These are phyloP conservation scores for Termitomyces sp. DNA, from an alignment of 1,284 basidiomycete genomes.

Conservation along the genomic window DNA sequence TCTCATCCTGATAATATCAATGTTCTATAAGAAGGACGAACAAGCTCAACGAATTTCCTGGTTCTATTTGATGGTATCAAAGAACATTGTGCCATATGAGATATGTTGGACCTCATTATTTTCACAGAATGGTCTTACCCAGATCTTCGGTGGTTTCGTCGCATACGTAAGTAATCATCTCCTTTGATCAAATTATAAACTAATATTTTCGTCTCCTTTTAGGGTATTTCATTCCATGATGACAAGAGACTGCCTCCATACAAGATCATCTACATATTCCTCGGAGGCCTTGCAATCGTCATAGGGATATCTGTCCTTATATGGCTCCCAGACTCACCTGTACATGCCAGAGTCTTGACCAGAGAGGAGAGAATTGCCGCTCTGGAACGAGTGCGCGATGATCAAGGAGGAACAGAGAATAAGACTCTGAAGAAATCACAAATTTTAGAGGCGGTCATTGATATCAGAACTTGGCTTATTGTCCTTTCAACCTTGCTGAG, in stretches of 20 bases:
- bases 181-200: background rate
- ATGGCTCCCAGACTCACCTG: conserved; percentile 64
- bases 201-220: background rate
- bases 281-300: conserved; percentile 57
- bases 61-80: conserved; percentile 62
- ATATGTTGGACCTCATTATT: background rate
- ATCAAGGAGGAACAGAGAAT: conserved; percentile 61
- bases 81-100: background rate
- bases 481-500: conserved; percentile 54
- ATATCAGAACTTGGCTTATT: conserved; percentile 62
- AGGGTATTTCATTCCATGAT: conserved; percentile 57
- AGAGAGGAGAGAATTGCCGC: conserved; percentile 59
- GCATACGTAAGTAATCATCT: conserved; percentile 44
- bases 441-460: conserved; percentile 51
- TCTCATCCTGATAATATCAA: conserved; percentile 59
- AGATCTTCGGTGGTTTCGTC: conserved; percentile 62
- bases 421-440: conserved; percentile 58
- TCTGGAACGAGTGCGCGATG: conserved; percentile 63
- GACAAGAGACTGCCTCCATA: conserved; percentile 47
- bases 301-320: conserved; percentile 54
- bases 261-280: conserved; percentile 59
- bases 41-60: conserved; percentile 56
- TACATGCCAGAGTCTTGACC: conserved; percentile 53
- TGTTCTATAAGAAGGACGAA: conserved; percentile 69
- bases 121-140: conserved; percentile 54